A percentile compares a stretch with the other conserved stretches of the same genome.
These are phyloP conservation scores for Bocquillonia castaneifolia DNA, from an alignment of 441 rosid genomes.

Conservation along the genomic window DNA sequence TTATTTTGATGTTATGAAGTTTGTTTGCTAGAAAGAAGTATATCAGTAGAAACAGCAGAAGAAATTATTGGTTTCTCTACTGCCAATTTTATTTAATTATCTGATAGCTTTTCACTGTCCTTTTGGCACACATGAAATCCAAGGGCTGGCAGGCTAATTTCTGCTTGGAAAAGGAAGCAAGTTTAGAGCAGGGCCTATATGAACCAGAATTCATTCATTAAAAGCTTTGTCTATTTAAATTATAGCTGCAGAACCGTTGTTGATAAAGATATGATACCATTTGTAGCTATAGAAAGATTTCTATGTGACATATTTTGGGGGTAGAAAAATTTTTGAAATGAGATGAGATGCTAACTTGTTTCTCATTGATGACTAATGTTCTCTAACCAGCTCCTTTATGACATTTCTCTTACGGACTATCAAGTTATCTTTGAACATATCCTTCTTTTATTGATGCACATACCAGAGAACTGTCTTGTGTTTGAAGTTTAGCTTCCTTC, in stretches of 20 bases:
- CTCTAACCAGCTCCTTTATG: not conserved
- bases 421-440: not conserved
- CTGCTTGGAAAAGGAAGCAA: constrained; percentile 4
- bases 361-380: not conserved
- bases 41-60: not conserved
- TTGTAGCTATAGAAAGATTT: constrained; percentile 1
- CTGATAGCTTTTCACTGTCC: not conserved
- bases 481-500: not conserved
- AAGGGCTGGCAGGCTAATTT: not conserved
- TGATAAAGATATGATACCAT: not conserved
- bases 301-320: not conserved
- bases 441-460: not conserved
- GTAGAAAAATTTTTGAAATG: not conserved
- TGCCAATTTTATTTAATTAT: not conserved
- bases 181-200: not conserved
- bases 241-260: not conserved
- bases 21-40: not conserved
- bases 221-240: not conserved
- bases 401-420: not conserved
- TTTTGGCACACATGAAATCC: not conserved
- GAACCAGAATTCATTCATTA: not conserved
- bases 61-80: not conserved
- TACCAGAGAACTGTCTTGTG: not conserved
- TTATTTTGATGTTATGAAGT: not conserved
- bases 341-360: too few species aligned